Conservation (phyloP, 306 rosid species). For the Pyrus betulifolia region DNA sequence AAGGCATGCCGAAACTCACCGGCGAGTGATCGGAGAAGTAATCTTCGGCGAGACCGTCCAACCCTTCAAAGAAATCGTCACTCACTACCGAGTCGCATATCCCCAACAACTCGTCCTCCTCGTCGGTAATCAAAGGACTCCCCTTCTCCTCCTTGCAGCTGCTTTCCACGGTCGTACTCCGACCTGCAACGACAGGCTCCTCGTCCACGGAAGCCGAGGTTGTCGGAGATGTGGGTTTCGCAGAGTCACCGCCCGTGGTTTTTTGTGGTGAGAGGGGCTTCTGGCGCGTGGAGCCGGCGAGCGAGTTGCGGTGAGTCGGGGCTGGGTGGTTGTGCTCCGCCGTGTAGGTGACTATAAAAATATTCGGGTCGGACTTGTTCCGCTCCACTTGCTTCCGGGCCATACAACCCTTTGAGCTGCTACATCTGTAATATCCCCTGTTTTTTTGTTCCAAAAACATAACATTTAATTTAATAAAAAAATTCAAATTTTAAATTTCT, state of each 20-base stretch:
- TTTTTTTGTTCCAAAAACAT: constrained; percentile 12
- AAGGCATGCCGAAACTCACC: constrained; percentile 34
- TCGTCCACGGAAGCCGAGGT: constrained; percentile 47
- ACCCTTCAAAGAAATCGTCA: constrained; percentile 72
- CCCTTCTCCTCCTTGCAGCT: constrained; percentile 56
- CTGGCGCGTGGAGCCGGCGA: constrained; percentile 91
- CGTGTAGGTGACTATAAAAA: constrained; percentile 90
- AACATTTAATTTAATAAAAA: not conserved
- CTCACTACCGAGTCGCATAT: constrained; percentile 47
- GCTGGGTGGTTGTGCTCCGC: constrained; percentile 97
- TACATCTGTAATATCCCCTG: constrained; percentile 95
- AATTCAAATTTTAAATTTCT: too few relatives aligned
- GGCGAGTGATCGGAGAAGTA: constrained; percentile 53
- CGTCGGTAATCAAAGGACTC: constrained; percentile 50
- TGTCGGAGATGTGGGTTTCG: constrained; percentile 32
- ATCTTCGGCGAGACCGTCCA: constrained; percentile 66
- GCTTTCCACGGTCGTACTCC: constrained; percentile 40
- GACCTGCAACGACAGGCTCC: constrained; percentile 24
- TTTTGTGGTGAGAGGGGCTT: constrained; percentile 38
- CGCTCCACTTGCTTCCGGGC: constrained; percentile 96
- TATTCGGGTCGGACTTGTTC: constrained; percentile 81
- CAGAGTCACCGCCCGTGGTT: constrained; percentile 17
- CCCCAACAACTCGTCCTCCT: constrained; percentile 62
- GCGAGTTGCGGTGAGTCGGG: constrained; percentile 92
- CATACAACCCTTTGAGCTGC: constrained; percentile 94